Evolutionary conservation across 1,284 basidiomycete species (phyloP).

Genomic region (Marasmius tenuissimus): DNA sequence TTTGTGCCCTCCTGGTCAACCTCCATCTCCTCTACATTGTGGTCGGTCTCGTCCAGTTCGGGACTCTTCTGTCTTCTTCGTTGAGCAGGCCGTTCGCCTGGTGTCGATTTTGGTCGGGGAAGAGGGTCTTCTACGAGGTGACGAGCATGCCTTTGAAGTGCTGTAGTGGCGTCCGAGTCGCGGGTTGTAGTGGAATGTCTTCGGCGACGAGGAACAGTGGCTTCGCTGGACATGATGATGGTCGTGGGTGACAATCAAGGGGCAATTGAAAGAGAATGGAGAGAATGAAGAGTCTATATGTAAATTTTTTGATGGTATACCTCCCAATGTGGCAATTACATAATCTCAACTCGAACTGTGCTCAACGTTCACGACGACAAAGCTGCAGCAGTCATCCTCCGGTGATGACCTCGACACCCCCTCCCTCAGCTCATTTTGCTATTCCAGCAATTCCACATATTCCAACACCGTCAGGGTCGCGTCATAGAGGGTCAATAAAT

Average conservation of each 20-base stretch:
- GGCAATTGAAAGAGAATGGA: background rate
- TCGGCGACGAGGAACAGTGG: slow-evolving; percentile 13
- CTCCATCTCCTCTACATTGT: slow-evolving; percentile 28
- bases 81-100: slow-evolving; percentile 40
- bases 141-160: slow-evolving; percentile 1
- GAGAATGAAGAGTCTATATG: background rate
- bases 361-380: background rate
- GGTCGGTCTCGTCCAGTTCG: slow-evolving; percentile 30
- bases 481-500: slow-evolving; percentile 64
- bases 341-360: background rate
- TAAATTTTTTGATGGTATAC: background rate
- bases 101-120: slow-evolving; percentile 42
- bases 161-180: slow-evolving; percentile 8
- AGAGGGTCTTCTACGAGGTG: slow-evolving; percentile 26
- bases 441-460: slow-evolving; percentile 32
- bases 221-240: background rate
- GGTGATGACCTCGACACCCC: slow-evolving; percentile 2
- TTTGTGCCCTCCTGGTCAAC: slow-evolving; percentile 17
- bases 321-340: background rate
- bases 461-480: slow-evolving; percentile 42
- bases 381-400: background rate
- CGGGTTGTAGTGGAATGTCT: slow-evolving; percentile 9
- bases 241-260: background rate
- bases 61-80: slow-evolving; percentile 38
- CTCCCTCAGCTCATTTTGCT: background rate